Conservation (phyloP, 116 monocot species). For the Phalaenopsis hybrid region DNA sequence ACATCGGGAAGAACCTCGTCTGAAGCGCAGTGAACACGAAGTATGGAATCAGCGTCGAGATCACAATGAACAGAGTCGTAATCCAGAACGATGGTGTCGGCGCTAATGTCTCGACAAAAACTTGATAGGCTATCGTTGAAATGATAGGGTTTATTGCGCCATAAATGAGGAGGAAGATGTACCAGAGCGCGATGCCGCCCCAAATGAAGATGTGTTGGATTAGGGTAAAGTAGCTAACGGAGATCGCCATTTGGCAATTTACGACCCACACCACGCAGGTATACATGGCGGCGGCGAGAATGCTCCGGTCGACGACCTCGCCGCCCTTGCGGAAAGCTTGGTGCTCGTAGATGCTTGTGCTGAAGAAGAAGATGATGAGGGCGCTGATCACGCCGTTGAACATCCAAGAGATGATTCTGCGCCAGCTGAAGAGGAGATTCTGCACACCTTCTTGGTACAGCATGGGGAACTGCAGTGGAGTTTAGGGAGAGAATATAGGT, state of each 20-base stretch:
- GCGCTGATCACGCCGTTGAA: slow-evolving; percentile 49
- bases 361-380: slow-evolving; percentile 55
- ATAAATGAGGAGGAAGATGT: slow-evolving; percentile 59
- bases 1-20: slow-evolving; percentile 56
- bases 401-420: slow-evolving; percentile 68
- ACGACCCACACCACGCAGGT: slow-evolving; percentile 75
- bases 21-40: slow-evolving; percentile 37
- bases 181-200: slow-evolving; percentile 76
- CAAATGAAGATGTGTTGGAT: slow-evolving; percentile 78
- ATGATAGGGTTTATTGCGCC: slow-evolving; percentile 38
- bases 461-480: slow-evolving; percentile 49
- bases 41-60: slow-evolving; percentile 61
- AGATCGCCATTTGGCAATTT: slow-evolving; percentile 78
- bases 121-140: slow-evolving; percentile 50
- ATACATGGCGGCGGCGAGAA: slow-evolving; percentile 67
- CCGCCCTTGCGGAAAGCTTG: slow-evolving; percentile 63
- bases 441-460: slow-evolving; percentile 82
- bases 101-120: slow-evolving; percentile 46
- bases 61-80: slow-evolving; percentile 32
- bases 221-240: slow-evolving; percentile 66
- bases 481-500: background rate
- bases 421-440: slow-evolving; percentile 75
- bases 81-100: slow-evolving; percentile 55
- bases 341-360: slow-evolving; percentile 26
- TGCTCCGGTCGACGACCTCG: slow-evolving; percentile 19